These are phyloP conservation scores for Neocallimastix lanati DNA, from an alignment of 192 early-diverging fungal species.

Conservation along the genomic window DNA sequence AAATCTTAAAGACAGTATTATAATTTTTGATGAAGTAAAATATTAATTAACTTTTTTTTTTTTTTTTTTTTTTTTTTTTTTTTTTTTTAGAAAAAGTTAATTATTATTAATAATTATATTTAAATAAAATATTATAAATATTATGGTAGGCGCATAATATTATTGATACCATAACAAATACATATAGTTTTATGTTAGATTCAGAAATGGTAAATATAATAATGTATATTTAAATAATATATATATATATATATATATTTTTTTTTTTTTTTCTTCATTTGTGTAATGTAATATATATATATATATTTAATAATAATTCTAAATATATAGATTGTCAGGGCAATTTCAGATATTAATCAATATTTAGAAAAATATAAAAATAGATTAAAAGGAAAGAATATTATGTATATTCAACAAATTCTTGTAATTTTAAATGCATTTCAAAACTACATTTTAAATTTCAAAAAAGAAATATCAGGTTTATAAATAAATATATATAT, in stretches of 20 bases:
- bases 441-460: conserved; percentile 4
- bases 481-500: too few relatives aligned
- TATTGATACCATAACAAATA: conserved; percentile 44
- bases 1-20: conserved; percentile 44
- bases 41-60: conserved; percentile 12
- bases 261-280: too few relatives aligned
- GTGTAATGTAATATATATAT: too few relatives aligned
- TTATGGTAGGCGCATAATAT: conserved; percentile 29
- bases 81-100: too few relatives aligned
- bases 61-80: background rate
- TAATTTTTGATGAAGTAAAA: conserved; percentile 73
- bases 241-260: background rate
- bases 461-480: conserved; percentile 1
- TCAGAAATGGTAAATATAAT: conserved; percentile 16
- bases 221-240: background rate
- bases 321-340: conserved; percentile 10
- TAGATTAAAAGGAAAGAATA: conserved; percentile 49
- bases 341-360: conserved; percentile 29
- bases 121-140: too few relatives aligned
- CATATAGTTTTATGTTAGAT: conserved; percentile 42
- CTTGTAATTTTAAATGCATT: conserved; percentile 36
- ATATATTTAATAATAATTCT: too few relatives aligned
- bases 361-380: conserved; percentile 54
- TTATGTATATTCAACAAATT: conserved; percentile 57
- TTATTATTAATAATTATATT: too few relatives aligned